Evolutionary conservation across 176 grass and related monocot species (phyloP).

Genomic region (Zizania latifolia): DNA sequence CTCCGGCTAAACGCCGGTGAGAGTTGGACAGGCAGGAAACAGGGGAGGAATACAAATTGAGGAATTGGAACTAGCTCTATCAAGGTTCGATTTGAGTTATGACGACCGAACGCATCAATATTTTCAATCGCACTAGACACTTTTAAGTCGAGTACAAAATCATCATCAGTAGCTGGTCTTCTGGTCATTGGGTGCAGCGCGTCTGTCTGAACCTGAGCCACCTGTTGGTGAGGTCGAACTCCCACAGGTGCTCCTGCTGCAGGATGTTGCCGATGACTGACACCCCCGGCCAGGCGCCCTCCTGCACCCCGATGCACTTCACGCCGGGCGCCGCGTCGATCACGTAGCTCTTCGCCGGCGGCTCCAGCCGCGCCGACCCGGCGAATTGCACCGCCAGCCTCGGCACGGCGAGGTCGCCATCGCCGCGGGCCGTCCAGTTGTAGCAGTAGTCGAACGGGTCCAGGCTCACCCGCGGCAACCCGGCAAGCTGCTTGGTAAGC

Average conservation of each 20-base stretch:
- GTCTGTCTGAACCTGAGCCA: constrained; percentile 52
- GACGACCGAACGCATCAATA: too few relatives aligned
- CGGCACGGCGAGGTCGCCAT: constrained; percentile 4
- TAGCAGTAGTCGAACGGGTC: constrained; percentile 87
- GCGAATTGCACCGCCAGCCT: constrained; percentile 55
- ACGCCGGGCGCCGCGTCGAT: constrained; percentile 45
- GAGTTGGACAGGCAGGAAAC: too few relatives aligned
- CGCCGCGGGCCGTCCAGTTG: constrained; percentile 52
- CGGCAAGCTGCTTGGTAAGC: constrained; percentile 38
- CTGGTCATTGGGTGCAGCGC: constrained; percentile 29
- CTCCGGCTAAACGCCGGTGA: too few relatives aligned
- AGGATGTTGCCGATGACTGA: constrained; percentile 75
- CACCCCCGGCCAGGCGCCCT: constrained; percentile 51
- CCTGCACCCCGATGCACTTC: constrained; percentile 64
- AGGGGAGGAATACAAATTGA: too few relatives aligned
- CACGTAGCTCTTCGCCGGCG: too few relatives aligned
- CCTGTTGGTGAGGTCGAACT: constrained; percentile 63
- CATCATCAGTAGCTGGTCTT: too few relatives aligned
- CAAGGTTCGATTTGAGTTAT: too few relatives aligned
- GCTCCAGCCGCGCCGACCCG: constrained; percentile 35
- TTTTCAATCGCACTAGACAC: too few relatives aligned
- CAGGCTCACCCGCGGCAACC: constrained; percentile 37
- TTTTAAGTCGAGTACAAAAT: too few relatives aligned
- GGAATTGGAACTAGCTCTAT: too few relatives aligned
- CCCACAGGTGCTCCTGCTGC: constrained; percentile 94